Conservation (phyloP, 83 land plant species). For the Isoetes engelmannii region DNA sequence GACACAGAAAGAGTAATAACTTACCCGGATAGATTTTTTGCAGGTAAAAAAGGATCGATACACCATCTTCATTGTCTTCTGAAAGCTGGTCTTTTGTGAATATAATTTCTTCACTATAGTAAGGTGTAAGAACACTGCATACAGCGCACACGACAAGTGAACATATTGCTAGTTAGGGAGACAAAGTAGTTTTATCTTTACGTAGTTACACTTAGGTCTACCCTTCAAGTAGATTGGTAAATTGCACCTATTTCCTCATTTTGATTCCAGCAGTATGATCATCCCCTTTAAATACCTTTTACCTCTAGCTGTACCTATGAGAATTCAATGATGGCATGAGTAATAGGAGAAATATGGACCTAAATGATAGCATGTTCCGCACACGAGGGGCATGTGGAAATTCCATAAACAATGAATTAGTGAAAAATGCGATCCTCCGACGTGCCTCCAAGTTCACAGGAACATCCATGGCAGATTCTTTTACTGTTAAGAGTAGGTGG, state of each 20-base stretch:
- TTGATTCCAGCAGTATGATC: not conserved
- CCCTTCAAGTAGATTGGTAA: not conserved
- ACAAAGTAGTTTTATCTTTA: not conserved
- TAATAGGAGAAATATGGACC: slow-evolving; percentile 26
- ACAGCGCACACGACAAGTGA: not conserved
- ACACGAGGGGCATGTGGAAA: slow-evolving; percentile 73
- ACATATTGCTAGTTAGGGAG: not conserved
- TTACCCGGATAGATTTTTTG: slow-evolving; percentile 68
- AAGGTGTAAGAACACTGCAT: slow-evolving; percentile 62
- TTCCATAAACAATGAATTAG: slow-evolving; percentile 71
- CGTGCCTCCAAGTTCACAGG: slow-evolving; percentile 70
- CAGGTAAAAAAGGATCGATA: slow-evolving; percentile 62
- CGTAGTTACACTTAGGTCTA: not conserved
- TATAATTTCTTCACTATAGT: slow-evolving; percentile 54
- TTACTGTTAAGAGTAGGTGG: slow-evolving; percentile 53
- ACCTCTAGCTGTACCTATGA: no score
- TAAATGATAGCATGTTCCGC: slow-evolving; percentile 73
- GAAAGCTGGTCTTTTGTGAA: slow-evolving; percentile 38
- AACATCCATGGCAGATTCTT: slow-evolving; percentile 68
- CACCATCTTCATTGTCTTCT: slow-evolving; percentile 59
- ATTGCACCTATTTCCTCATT: not conserved
- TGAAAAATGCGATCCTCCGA: slow-evolving; percentile 62
- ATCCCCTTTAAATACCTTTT: no score
- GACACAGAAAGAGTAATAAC: not conserved
- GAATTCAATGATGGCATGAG: not conserved